phyloP scores from a whole-genome alignment of 169 alveolate genomes.

The Theileria equi region DNA sequence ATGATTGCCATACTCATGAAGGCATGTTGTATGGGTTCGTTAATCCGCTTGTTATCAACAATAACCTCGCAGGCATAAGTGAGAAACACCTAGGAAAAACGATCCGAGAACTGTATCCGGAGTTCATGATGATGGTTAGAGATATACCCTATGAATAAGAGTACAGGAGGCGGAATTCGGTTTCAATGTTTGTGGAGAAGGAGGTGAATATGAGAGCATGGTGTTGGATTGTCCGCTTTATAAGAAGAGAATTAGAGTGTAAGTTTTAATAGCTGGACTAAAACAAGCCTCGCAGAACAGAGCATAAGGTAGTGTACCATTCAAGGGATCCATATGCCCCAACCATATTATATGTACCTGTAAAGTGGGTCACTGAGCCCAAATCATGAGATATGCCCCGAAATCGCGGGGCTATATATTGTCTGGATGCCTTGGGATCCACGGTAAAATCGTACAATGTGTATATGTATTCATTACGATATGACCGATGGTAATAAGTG shows the following conservation, averaged over 20 bases:
- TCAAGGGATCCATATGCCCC: slow-evolving; percentile 59
- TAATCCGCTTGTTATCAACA: slow-evolving; percentile 1
- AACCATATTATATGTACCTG: slow-evolving; percentile 47
- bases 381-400: slow-evolving; percentile 3
- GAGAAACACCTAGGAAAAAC: slow-evolving; percentile 86
- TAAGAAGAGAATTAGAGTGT: slow-evolving; percentile 61
- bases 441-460: not conserved
- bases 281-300: not conserved
- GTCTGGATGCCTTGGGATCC: not conserved
- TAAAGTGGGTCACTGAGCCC: slow-evolving; percentile 35
- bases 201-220: slow-evolving; percentile 99
- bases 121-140: slow-evolving; percentile 17
- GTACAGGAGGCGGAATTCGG: slow-evolving; percentile 81
- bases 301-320: slow-evolving; percentile 35
- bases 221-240: slow-evolving; percentile 89
- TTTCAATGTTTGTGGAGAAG: slow-evolving; percentile 98
- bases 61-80: slow-evolving; percentile 85
- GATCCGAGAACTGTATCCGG: slow-evolving; percentile 67
- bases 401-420: not conserved
- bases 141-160: not conserved
- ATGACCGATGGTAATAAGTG: too few relatives aligned
- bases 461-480: not conserved
- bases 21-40: slow-evolving; percentile 77
- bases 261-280: slow-evolving; percentile 1
- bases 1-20: slow-evolving; percentile 88